Conservation (phyloP, 2,329 filamentous ascomycete species). For the Hysterium pulicare region DNA sequence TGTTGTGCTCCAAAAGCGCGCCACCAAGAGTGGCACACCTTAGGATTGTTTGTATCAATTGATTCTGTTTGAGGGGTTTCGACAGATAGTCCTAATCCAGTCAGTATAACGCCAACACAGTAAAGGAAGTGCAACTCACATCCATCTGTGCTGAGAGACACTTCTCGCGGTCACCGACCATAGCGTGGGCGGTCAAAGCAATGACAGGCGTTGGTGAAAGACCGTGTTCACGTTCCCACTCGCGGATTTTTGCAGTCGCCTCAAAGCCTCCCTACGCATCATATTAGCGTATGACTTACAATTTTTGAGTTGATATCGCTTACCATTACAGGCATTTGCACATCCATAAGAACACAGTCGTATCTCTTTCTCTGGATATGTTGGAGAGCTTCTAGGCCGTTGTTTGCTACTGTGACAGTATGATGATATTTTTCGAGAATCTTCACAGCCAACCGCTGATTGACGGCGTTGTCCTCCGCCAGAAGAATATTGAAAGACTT, state of each 20-base stretch:
- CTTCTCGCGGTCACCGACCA: slow-evolving; percentile 97
- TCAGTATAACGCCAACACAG: slow-evolving; percentile 10
- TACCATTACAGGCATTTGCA: slow-evolving; percentile 99
- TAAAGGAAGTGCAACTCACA: slow-evolving; percentile 23
- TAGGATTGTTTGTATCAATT: slow-evolving; percentile 95
- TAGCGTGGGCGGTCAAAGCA: slow-evolving; percentile 93
- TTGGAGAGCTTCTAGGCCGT: slow-evolving; percentile 89
- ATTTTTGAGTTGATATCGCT: slow-evolving; percentile 26
- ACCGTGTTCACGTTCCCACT: slow-evolving; percentile 81
- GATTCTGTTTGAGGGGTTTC: slow-evolving; percentile 93
- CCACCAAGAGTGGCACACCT: slow-evolving; percentile 93
- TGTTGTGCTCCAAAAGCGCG: slow-evolving; percentile 74
- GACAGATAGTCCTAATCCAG: slow-evolving; percentile 75
- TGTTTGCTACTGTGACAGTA: slow-evolving; percentile 87
- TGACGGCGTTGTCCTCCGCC: slow-evolving; percentile 96
- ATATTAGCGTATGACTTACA: slow-evolving; percentile 35
- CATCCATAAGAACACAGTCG: slow-evolving; percentile 97
- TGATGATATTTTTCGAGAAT: slow-evolving; percentile 97
- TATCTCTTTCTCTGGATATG: slow-evolving; percentile 89
- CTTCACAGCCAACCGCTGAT: slow-evolving; percentile 92
- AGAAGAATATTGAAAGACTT: slow-evolving; percentile 93
- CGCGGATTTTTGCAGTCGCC: slow-evolving; percentile 91
- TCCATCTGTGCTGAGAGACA: slow-evolving; percentile 99
- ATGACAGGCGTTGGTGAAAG: slow-evolving; percentile 90
- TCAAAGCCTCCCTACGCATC: slow-evolving; percentile 78